phyloP scores from a whole-genome alignment of 2,329 filamentous ascomycete genomes.

The Penicillium sp. region DNA sequence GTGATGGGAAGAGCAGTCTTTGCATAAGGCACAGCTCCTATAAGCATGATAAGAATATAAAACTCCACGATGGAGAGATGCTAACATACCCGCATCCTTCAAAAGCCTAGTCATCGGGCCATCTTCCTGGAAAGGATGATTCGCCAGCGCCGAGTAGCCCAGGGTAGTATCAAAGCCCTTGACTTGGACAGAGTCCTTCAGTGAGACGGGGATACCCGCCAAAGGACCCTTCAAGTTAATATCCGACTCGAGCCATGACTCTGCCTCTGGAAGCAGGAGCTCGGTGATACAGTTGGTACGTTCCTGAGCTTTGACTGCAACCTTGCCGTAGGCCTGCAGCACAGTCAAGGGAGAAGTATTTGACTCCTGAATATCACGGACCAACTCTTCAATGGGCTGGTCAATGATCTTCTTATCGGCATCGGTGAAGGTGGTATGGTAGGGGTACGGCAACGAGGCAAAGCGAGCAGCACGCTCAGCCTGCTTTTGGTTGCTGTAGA shows the following conservation, averaged over 20 bases:
- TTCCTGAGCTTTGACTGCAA: constrained; percentile 80
- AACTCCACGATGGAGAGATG: neutral
- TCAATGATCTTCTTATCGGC: constrained; percentile 71
- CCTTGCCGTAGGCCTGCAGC: constrained; percentile 84
- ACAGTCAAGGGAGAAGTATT: constrained; percentile 71
- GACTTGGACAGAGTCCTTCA: constrained; percentile 80
- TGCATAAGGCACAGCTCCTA: constrained; percentile 83
- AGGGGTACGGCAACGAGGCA: constrained; percentile 66
- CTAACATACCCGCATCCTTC: constrained; percentile 71
- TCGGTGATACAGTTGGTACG: constrained; percentile 92
- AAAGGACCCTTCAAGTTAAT: constrained; percentile 80
- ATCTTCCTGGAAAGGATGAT: constrained; percentile 70
- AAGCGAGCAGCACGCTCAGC: constrained; percentile 74
- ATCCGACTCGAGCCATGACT: constrained; percentile 69
- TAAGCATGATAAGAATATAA: constrained; percentile 14
- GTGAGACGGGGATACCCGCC: constrained; percentile 82
- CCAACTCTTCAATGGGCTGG: constrained; percentile 77
- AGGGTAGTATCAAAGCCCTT: constrained; percentile 83
- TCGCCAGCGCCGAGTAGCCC: constrained; percentile 75
- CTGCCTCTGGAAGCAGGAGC: constrained; percentile 78
- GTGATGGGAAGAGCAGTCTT: constrained; percentile 92
- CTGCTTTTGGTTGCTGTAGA: constrained; percentile 75
- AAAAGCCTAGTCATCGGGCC: constrained; percentile 76
- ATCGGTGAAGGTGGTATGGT: constrained; percentile 68
- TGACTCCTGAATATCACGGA: constrained; percentile 76